Evolutionary conservation across 2,329 filamentous ascomycete genomes (phyloP).

Genomic region (Neonectria sp.): DNA sequence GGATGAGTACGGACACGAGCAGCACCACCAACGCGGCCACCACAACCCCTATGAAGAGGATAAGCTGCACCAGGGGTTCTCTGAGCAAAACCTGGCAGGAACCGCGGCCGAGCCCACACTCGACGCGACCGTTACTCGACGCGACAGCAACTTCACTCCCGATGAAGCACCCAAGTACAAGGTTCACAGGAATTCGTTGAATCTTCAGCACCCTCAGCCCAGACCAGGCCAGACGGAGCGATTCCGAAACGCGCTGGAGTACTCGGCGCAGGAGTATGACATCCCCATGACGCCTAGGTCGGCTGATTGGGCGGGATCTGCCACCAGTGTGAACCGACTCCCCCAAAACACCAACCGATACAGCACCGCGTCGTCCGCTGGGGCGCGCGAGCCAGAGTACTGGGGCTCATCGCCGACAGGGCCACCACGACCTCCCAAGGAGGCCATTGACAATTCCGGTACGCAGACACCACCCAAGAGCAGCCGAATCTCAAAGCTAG

Average conservation of each 20-base stretch:
- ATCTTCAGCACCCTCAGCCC: constrained; percentile 85
- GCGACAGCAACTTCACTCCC: constrained; percentile 66
- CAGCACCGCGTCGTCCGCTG: constrained; percentile 60
- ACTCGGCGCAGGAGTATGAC: constrained; percentile 78
- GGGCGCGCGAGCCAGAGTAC: constrained; percentile 57
- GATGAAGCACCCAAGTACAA: constrained; percentile 87
- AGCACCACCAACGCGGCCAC: constrained; percentile 2
- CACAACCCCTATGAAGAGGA: constrained; percentile 71
- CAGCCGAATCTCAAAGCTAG: constrained; percentile 65
- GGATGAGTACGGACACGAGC: constrained; percentile 63
- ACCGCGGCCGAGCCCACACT: constrained; percentile 44
- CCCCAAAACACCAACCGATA: constrained; percentile 63
- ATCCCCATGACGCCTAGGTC: constrained; percentile 72
- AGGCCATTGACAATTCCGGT: constrained; percentile 66
- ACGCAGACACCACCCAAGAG: constrained; percentile 63
- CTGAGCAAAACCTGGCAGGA: constrained; percentile 63
- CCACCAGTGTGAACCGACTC: constrained; percentile 70
- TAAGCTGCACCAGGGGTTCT: constrained; percentile 71
- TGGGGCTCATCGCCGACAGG: constrained; percentile 61
- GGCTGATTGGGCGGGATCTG: constrained; percentile 74
- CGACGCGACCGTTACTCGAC: constrained; percentile 51
- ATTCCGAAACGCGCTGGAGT: constrained; percentile 81
- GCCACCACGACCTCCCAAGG: constrained; percentile 75
- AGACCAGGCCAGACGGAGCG: constrained; percentile 80
- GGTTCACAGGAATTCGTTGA: constrained; percentile 84